These are phyloP conservation scores for Inonotus obliquus DNA, from an alignment of 1,284 basidiomycete genomes.

Conservation along the genomic window DNA sequence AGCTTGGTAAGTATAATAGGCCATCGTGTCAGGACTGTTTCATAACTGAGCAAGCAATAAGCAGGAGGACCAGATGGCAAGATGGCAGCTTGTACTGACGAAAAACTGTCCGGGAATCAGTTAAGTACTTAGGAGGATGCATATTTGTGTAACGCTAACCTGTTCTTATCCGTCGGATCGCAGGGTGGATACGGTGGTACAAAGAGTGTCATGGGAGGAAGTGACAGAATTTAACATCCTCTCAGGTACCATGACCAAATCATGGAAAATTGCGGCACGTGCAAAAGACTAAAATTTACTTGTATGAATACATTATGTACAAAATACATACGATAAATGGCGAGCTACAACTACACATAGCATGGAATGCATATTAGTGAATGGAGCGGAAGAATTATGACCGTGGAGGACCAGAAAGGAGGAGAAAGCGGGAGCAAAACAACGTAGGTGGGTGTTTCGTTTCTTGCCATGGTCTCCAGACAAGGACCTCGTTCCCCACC, in stretches of 20 bases:
- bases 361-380: neutral
- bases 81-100: slow-evolving; percentile 35
- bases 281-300: neutral
- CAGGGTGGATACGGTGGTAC: slow-evolving; percentile 53
- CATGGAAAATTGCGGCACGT: neutral
- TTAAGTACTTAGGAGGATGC: neutral
- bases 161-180: slow-evolving; percentile 58
- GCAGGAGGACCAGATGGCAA: neutral
- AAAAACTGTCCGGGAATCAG: slow-evolving; percentile 40
- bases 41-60: slow-evolving; percentile 45
- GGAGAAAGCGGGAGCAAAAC: slow-evolving; percentile 7
- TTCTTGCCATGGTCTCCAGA: slow-evolving; percentile 32
- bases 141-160: slow-evolving; percentile 35
- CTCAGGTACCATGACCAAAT: no score
- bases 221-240: neutral
- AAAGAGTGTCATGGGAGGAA: slow-evolving; percentile 29
- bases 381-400: neutral
- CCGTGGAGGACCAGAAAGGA: neutral
- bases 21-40: slow-evolving; percentile 70
- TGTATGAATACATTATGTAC: no score
- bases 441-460: slow-evolving; percentile 14
- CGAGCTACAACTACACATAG: neutral
- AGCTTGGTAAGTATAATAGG: slow-evolving; percentile 83
- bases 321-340: neutral
- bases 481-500: slow-evolving; percentile 26